Base-by-base conservation (phyloP, 768 basidiomycete genomes). In the Termitomyces heimii region DNA sequence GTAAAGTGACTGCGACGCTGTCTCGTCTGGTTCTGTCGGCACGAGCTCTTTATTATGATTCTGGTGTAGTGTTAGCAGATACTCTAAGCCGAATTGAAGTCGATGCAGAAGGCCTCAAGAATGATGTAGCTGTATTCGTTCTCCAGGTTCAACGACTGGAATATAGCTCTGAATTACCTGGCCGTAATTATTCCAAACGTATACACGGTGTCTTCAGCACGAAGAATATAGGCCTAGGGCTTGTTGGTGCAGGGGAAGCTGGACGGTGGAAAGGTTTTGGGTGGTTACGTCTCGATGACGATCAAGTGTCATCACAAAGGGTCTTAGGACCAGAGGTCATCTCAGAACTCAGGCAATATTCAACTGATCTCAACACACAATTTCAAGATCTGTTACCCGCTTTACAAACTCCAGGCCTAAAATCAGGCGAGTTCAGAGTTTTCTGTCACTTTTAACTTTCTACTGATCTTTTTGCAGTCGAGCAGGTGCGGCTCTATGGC, bases 21-120 rank as follows among this genome's bases (percentile, higher is more conserved):
- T 94, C 92, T 20, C 88, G 94, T 67, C 77, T 98, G 29, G 90
- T 96, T 31, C 82, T 97, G 3, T 92, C 89, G 8, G 86, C 92
- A n/a, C 87, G 96, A 49, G 93, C 94, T 0, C 86, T 92, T 72
- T 84, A 89, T 64, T 91, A 89, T 59, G 87, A 92, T 64, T 86
- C 88, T 0, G 85, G 84, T 16, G 79, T 82, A 1, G 76, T 82
- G 24, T 69, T 83, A 4, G 69, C 77, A 12, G 85, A 89, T 59
- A 88, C 86, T 14, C 76, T 84, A 1, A 81, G 77, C 61, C 83
- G 89, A 39, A 88, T 91, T 59, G 85, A 88, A 64, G 78, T 82
- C 5, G 89, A 91, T 65, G 88, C 88, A 1, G 80, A 84, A 51
- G 89, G 91, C 62, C 77, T 92, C 10, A 88, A 89, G 59, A 80